Evolutionary conservation across 2,329 filamentous ascomycete species (phyloP), one percentile per base, ranked within the genome.

Genomic region (Leptographium galeiforme): DNA sequence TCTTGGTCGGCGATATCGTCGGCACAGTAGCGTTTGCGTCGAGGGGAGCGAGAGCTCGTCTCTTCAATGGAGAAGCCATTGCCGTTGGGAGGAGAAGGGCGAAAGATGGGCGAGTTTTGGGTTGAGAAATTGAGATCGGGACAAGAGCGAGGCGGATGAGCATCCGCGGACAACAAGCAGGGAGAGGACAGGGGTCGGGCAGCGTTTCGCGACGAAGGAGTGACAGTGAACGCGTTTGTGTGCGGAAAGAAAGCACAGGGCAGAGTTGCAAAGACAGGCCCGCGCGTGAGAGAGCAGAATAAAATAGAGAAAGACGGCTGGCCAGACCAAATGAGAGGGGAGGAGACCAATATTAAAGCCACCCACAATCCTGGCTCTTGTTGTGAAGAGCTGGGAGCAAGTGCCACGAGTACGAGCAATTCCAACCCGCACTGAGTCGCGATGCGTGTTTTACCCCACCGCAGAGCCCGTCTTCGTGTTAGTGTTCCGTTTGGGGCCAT

Each of bases 21-120:
- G 60, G 55, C 40, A 67, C 39, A 65, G 63, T 62, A 7, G 68
- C 68, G 66, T 76, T 76, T 53, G 69, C 68, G 64, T 75, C 67
- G 50, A 74, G 65, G 25, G 70, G 63, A 51, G 68, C 72, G 43
- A 76, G 70, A 57, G 70, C 72, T 70, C 73, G 73, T 70, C 72
- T 66, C 62, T 73, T 75, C 40, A 62, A 57, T 12, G 72, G 72
- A 44, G 67, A 64, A 36, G 63, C 56, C 53, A 57, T 57, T 14
- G 12, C 16, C 30, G 18, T 33, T 6, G 50, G 33, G 34, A 45
- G n/a, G 14, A 18, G 18, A 14, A 43, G 18, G 30, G 18, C 13
- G 33, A 19, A 11, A 12, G 18, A 44, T 8, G 18, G 7, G n/a
- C 13, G 14, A 14, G n/a, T 19, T 19, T 8, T 4, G n/a, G 18